Base-by-base conservation (phyloP, 352 stramenopile genomes). In the Lagenidium giganteum region DNA sequence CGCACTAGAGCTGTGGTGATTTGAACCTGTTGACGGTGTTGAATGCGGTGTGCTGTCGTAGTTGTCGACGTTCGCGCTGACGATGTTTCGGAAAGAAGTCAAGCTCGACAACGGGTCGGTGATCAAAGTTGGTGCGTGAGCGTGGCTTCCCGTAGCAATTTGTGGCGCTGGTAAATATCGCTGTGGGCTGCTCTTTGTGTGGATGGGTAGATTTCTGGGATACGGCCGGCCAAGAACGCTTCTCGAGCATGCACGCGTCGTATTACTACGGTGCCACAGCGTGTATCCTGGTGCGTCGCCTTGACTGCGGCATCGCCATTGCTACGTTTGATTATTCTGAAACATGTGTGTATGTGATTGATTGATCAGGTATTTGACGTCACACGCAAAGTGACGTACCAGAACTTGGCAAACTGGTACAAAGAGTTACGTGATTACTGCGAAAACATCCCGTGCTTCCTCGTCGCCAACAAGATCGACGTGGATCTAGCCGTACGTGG, bases 381-480 rank as follows among this genome's bases (percentile, higher is more conserved):
- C 30, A 98, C 94, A 5, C 73, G 93, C 40, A 98, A 98, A 52
- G 72, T 90, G 26, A 98, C 94, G 28, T 98, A 98, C 58, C 78
- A 96, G 60, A 95, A 98, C 51, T 64, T 98, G 34, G 62, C 75
- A 7, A 86, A 95, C 40, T 95, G 82, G 81, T 93, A 92, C 65
- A 77, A 91, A 41, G 94, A 98, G 59, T 62, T 98, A 3, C 69
- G 93, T 22, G 66, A 96, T 30, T 95, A 97, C 63, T 97, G 87
- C 61, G 83, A 95, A 38, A 87, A 62, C 43, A 96, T 98, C 44
- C 91, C 93, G 4, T 93, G 78, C 47, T 93, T 98, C 37, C 52
- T 97, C 11, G 89, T 98, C n/a, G 93, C 93, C 25, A 98, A 98
- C 73, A 98, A 98, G 61, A 96, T 98, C 38, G 93, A 98, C 66